phyloP scores from a whole-genome alignment of 768 basidiomycete genomes.

The Leccinum imitatum region DNA sequence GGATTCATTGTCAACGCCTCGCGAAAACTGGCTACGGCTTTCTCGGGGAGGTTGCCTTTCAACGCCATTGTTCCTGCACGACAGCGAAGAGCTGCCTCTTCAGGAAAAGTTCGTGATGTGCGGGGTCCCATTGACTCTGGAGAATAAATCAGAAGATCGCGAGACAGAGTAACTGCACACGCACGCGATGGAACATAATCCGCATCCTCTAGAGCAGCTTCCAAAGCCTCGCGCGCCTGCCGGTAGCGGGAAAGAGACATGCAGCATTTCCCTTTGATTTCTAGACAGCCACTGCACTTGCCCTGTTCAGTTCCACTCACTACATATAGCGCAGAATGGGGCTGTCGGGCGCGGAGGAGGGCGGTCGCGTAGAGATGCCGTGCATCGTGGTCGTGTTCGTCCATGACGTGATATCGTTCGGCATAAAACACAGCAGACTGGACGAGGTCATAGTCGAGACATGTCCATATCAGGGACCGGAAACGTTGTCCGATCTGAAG shows the following conservation, averaged over 20 bases:
- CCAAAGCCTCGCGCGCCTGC: constrained; percentile 72
- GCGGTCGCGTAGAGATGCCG: constrained; percentile 82
- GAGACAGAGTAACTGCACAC: constrained; percentile 28
- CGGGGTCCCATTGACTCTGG: constrained; percentile 58
- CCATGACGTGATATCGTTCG: constrained; percentile 76
- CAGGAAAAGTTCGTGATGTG: constrained; percentile 59
- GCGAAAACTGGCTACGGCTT: constrained; percentile 69
- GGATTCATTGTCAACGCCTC: constrained; percentile 73
- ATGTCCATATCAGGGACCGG: constrained; percentile 75
- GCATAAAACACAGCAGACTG: constrained; percentile 87
- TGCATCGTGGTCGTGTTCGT: constrained; percentile 72
- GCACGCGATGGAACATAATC: constrained; percentile 57
- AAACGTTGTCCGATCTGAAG: constrained; percentile 68
- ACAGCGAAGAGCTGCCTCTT: constrained; percentile 74
- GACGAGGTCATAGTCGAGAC: constrained; percentile 76
- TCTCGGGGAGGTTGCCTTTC: constrained; percentile 75
- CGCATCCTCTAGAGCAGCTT: constrained; percentile 55
- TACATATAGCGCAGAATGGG: constrained; percentile 71
- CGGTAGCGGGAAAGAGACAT: constrained; percentile 69
- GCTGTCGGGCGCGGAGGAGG: constrained; percentile 66
- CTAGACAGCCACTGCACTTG: constrained; percentile 71
- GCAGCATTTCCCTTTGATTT: constrained; percentile 79
- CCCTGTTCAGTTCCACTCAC: constrained; percentile 62
- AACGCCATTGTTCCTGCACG: constrained; percentile 72
- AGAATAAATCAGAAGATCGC: constrained; percentile 13